Evolutionary conservation across 1,284 basidiomycete species (phyloP).

Genomic region (Moesziomyces sp.): DNA sequence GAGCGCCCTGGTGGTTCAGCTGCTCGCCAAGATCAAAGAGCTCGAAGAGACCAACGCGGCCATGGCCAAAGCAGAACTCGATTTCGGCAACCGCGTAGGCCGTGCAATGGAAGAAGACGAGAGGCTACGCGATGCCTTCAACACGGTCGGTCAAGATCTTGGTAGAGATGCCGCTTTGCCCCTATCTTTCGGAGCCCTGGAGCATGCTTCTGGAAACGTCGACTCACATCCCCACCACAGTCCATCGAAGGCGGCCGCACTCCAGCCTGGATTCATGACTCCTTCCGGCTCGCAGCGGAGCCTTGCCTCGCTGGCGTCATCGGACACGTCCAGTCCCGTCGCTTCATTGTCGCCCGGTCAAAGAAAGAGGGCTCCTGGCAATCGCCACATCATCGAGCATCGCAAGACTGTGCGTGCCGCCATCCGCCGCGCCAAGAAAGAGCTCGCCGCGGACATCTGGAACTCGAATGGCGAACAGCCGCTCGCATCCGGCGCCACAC

Average conservation of each 20-base stretch:
- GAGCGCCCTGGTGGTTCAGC: slow-evolving; percentile 49
- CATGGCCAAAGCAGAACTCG: slow-evolving; percentile 48
- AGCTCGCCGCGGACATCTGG: slow-evolving; percentile 29
- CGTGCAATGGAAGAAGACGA: slow-evolving; percentile 58
- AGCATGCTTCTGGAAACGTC: not conserved
- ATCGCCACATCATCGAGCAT: slow-evolving; percentile 55
- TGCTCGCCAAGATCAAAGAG: slow-evolving; percentile 60
- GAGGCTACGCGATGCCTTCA: slow-evolving; percentile 56
- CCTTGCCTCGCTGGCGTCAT: slow-evolving; percentile 19
- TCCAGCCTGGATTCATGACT: slow-evolving; percentile 15
- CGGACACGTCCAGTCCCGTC: slow-evolving; percentile 1
- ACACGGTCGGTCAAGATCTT: slow-evolving; percentile 38
- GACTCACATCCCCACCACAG: not conserved
- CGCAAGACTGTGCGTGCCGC: slow-evolving; percentile 52
- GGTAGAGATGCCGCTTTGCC: slow-evolving; percentile 1
- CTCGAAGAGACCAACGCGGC: slow-evolving; percentile 58
- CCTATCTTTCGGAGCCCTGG: slow-evolving; percentile 1
- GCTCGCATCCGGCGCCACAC: not conserved
- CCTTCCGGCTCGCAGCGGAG: slow-evolving; percentile 29
- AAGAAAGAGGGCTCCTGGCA: slow-evolving; percentile 53
- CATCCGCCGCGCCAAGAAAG: slow-evolving; percentile 34
- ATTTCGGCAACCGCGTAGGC: slow-evolving; percentile 55
- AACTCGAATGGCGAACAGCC: slow-evolving; percentile 17
- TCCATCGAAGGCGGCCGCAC: not conserved
- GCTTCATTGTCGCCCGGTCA: slow-evolving; percentile 16